Evolutionary conservation across 1,284 basidiomycete genomes (phyloP), one percentile per base, ranked within the genome.

Genomic region (Tilletia caries): DNA sequence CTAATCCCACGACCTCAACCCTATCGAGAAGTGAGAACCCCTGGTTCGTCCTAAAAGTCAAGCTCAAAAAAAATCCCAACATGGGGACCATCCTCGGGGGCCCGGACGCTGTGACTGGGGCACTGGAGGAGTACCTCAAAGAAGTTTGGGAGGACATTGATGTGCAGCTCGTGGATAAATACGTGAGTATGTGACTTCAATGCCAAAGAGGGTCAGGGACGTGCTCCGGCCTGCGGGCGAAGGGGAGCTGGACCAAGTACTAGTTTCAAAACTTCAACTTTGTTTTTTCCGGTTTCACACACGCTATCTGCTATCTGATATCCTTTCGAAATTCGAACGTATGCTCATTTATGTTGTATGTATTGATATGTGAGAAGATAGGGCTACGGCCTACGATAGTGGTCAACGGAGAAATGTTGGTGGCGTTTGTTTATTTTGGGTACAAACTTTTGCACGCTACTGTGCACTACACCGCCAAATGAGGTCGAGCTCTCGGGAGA

Each of bases 1-100:
- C n/a, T n/a, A 54, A 54, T 54, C 52, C 25, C 52, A 13, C 52
- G 52, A 54, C 52, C 52, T 54, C 52, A 54, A 54, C 25, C 52
- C 25, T 3, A 54, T 54, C 52, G 52, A 54, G n/a, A n/a, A n/a
- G n/a, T n/a, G n/a, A n/a, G 52, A 54, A 54, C 23, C 23, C 25
- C 23, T 54, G 52, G 52, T 54, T 54, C 52, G 52, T 54, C 13
- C 52, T 54, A 13, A 54, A 54, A 13, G 23, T 12, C 52, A 54
- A 54, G 25, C 25, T 54, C 10, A 23, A 54, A 29, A 27, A 23
- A 54, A n/a, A 6, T 3, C 52, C 52, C 52, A 27, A 54, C 52
- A 23, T 54, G 13, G 52, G n/a, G 25, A 23, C 13, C 12, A 23
- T 54, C 25, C 23, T 3, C 13, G 52, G 52, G 8, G 52, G 18